Base-by-base conservation (phyloP, 2,329 filamentous ascomycete genomes). In the Clarireedia sp. region DNA sequence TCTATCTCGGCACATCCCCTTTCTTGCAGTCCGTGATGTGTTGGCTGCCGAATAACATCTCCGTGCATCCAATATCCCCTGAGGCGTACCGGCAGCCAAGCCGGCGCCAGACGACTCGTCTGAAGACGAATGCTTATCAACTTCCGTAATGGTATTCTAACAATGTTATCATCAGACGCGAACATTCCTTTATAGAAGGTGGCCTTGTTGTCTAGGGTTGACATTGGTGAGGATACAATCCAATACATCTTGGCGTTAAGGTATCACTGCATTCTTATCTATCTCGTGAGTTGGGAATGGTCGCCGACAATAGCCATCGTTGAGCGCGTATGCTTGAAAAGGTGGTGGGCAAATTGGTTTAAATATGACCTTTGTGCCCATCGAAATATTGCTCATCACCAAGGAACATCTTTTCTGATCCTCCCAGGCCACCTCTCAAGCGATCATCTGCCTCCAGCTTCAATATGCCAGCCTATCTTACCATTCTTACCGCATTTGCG, bases 401-500 rank as follows among this genome's bases (percentile, higher is more conserved):
- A 54, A 37, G 26, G 19, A 54, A 36, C 19, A 43, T 36, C 24
- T 41, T 49, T 45, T 41, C 21, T 24, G 12, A 41, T 54, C 17
- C 12, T 33, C 46, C 43, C 37, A 45, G 21, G 21, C 12, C 12
- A 9, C 23, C 29, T 33, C 36, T 26, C 37, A 44, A 38, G 38
- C 14, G 44, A 40, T n/a, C 16, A 10, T 37, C 21, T 52, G 44
- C 38, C n/a, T 12, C 33, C 3, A 43, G 17, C 24, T 41, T 51
- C 51, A 64, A 23, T 41, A 66, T 67, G 64, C 61, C 58, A 43
- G 60, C 59, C 16, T 67, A 64, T 55, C 57, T 66, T 54, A 58
- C 57, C 45, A 56, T 59, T 43, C 58, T 67, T 43, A 63, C 62
- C 33, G 63, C 64, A 50, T 59, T 67, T 45, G 65, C 66, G 53